Base-by-base conservation (phyloP, 2,329 filamentous ascomycete genomes). In the Aspergillus cejpii region DNA sequence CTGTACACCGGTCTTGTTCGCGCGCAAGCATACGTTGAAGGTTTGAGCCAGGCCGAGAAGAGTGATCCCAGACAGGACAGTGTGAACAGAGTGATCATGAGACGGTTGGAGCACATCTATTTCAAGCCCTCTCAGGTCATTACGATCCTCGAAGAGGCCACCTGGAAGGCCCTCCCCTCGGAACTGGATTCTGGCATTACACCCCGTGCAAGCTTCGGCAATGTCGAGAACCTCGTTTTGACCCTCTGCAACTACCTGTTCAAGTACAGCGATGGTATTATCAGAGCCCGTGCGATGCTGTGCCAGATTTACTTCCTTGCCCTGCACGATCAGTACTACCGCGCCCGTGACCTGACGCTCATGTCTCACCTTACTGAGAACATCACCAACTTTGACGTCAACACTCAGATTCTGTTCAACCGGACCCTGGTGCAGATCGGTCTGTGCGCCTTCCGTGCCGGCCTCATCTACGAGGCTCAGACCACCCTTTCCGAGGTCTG, bases 311-410 rank as follows among this genome's bases (percentile, higher is more conserved):
- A 98, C 76, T 95, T 95, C 82, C 78, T 96, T 58, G 92, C 92
- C 40, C 80, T 98, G 42, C 92, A 98, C 71, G 90, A 96, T 71
- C 84, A 95, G 61, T 98, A 97, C 78, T 97, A 95, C 79, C 88
- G 86, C 72, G 86, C 92, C 61, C 87, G 92, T 56, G 94, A 98
- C 70, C 91, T 98, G 85, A 94, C 97, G 84, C 81, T 98, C 69
- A 98, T 98, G 89, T 98, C 92, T 14, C 92, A 98, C 74, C 76
- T 98, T 65, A 91, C 96, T 66, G 92, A 98, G 76, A 94, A 87
- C 44, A 98, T 98, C 67, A 80, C 81, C 73, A 94, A 87, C 72
- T 98, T 98, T 64, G 92, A 98, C 63, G 86, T 98, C 57, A 88
- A 84, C 74, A 94, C 88, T 44, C 92, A 98, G 72, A 98, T 98